Evolutionary conservation across 805 yeast genomes (phyloP).

Genomic region (Sugiyamaella qingdaonensis): DNA sequence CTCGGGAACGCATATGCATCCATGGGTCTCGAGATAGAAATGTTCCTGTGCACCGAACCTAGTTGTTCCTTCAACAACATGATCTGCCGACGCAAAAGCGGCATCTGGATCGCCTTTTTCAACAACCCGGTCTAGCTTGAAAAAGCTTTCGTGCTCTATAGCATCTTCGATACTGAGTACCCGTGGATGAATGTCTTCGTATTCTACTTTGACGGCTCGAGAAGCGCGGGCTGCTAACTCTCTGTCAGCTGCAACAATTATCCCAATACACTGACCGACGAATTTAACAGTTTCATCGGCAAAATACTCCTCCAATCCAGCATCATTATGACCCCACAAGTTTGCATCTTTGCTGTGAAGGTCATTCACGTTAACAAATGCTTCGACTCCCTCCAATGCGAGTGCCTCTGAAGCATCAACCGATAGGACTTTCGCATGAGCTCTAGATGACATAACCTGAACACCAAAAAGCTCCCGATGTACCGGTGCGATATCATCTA

Average conservation of each 20-base stretch:
- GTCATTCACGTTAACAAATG: constrained; percentile 41
- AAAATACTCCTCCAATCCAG: constrained; percentile 43
- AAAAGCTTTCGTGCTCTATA: constrained; percentile 38
- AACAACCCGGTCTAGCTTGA: constrained; percentile 34
- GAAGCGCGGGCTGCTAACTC: constrained; percentile 42
- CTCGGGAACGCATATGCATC: constrained; percentile 42
- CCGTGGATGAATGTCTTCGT: constrained; percentile 38
- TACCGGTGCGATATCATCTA: constrained; percentile 43
- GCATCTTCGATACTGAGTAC: constrained; percentile 44
- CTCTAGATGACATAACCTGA: constrained; percentile 41
- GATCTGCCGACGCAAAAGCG: constrained; percentile 34
- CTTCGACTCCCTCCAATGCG: constrained; percentile 41
- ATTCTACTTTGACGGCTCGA: constrained; percentile 39
- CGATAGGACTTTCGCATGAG: constrained; percentile 42
- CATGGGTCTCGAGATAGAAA: constrained; percentile 47
- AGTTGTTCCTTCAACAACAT: constrained; percentile 37
- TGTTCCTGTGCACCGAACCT: constrained; percentile 48
- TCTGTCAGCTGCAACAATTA: constrained; percentile 38
- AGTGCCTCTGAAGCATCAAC: constrained; percentile 39
- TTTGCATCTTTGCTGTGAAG: constrained; percentile 37
- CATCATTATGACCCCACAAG: constrained; percentile 40
- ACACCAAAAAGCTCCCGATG: constrained; percentile 42
- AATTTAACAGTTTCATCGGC: constrained; percentile 41
- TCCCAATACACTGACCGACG: constrained; percentile 44
- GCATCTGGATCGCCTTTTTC: constrained; percentile 40